These are phyloP conservation scores for Pleurotus cornucopiae DNA, from an alignment of 768 basidiomycete species.

Conservation along the genomic window DNA sequence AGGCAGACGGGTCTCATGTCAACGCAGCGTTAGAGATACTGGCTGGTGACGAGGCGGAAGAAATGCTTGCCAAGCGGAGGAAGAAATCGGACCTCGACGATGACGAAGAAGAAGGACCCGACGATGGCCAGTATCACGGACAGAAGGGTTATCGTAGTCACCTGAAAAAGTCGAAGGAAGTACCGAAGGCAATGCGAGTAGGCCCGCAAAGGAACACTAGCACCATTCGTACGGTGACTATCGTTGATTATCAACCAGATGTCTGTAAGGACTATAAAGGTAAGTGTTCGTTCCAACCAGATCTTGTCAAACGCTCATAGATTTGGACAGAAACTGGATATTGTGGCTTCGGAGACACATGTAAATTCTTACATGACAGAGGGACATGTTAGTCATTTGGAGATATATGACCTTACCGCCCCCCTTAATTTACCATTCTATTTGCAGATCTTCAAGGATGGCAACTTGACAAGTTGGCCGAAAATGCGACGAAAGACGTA, in stretches of 20 bases:
- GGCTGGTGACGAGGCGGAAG: conserved; percentile 79
- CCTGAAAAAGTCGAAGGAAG: conserved; percentile 76
- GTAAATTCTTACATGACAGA: conserved; percentile 98
- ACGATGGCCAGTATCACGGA: conserved; percentile 87
- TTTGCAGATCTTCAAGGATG: conserved; percentile 87
- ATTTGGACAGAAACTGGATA: conserved; percentile 83
- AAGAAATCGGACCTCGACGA: conserved; percentile 49
- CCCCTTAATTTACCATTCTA: conserved; percentile 11
- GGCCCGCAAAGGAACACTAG: conserved; percentile 73
- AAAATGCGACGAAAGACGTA: conserved; percentile 59
- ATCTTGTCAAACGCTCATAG: conserved; percentile 8
- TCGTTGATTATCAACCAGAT: conserved; percentile 97
- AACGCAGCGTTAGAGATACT: conserved; percentile 72
- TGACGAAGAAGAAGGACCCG: conserved; percentile 57
- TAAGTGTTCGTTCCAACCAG: conserved; percentile 30
- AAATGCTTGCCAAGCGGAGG: conserved; percentile 65
- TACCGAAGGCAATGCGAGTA: conserved; percentile 84
- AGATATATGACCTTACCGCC: conserved; percentile 1
- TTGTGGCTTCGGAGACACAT: conserved; percentile 98
- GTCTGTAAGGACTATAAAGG: conserved; percentile 99
- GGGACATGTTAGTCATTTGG: conserved; percentile 71
- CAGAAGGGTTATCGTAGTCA: conserved; percentile 78
- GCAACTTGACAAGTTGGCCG: conserved; percentile 95
- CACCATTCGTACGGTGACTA: conserved; percentile 92
- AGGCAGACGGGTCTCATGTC: conserved; percentile 69